These are phyloP conservation scores for Pichia sp. DNA, from an alignment of 1,139 yeast genomes.

Conservation along the genomic window DNA sequence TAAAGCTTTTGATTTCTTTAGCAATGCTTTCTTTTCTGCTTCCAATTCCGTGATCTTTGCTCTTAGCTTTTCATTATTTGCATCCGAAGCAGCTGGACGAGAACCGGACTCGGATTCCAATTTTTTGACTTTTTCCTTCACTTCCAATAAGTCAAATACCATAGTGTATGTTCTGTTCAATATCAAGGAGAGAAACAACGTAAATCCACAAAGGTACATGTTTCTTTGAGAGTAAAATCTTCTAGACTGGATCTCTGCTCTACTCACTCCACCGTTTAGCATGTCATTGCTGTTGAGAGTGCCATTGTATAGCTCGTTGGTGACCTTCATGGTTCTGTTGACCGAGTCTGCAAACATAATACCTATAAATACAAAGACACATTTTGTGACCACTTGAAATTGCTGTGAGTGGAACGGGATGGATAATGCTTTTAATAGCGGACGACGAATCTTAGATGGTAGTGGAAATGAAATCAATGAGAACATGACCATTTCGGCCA, in stretches of 20 bases:
- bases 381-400: conserved; percentile 73
- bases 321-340: conserved; percentile 73
- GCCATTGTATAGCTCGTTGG: conserved; percentile 46
- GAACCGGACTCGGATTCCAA: conserved; percentile 24
- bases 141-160: conserved; percentile 66
- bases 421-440: conserved; percentile 57
- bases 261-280: conserved; percentile 40
- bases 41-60: conserved; percentile 56
- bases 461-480: conserved; percentile 79
- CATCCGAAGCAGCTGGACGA: background rate
- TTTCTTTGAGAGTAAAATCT: conserved; percentile 95
- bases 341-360: conserved; percentile 85
- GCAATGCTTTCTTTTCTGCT: conserved; percentile 58
- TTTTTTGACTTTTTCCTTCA: conserved; percentile 51
- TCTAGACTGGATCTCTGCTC: conserved; percentile 82
- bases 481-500: conserved; percentile 77
- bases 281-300: conserved; percentile 48
- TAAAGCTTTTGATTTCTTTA: conserved; percentile 67
- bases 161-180: conserved; percentile 81
- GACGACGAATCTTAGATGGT: conserved; percentile 71
- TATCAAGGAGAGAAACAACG: conserved; percentile 81
- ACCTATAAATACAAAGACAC: conserved; percentile 78
- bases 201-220: conserved; percentile 93
- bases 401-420: conserved; percentile 69
- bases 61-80: conserved; percentile 36